Conservation (phyloP, 2,329 filamentous ascomycete species). For the Cladosporium sp. region DNA sequence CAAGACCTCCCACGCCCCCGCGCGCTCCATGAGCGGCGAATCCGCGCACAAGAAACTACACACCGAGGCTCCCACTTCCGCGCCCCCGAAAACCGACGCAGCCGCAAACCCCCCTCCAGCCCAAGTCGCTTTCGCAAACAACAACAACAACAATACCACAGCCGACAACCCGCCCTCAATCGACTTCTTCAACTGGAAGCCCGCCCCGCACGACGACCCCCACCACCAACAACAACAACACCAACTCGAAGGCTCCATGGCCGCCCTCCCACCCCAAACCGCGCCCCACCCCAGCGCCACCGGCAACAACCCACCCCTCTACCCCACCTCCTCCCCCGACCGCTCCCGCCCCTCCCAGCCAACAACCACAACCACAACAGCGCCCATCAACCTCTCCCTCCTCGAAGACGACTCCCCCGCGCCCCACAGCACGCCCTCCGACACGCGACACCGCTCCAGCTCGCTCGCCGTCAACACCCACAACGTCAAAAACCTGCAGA, state of each 20-base stretch:
- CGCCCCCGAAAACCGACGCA: slow-evolving; percentile 26
- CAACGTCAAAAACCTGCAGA: slow-evolving; percentile 20
- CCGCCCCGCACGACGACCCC: neutral
- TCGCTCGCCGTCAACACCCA: slow-evolving; percentile 1
- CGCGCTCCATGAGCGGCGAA: slow-evolving; percentile 23
- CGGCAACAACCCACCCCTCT: slow-evolving; percentile 10
- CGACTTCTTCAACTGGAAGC: slow-evolving; percentile 41
- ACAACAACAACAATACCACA: slow-evolving; percentile 16
- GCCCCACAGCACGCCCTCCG: slow-evolving; percentile 14
- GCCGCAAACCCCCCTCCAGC: slow-evolving; percentile 34
- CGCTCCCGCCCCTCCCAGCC: slow-evolving; percentile 37
- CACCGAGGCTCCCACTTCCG: slow-evolving; percentile 25
- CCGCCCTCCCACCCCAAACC: slow-evolving; percentile 33
- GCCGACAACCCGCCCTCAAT: slow-evolving; percentile 35
- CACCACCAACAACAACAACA: slow-evolving; percentile 10
- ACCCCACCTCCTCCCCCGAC: slow-evolving; percentile 45
- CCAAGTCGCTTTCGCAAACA: slow-evolving; percentile 33
- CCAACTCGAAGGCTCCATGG: slow-evolving; percentile 34
- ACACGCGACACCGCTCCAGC: slow-evolving; percentile 15
- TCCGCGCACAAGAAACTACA: slow-evolving; percentile 20
- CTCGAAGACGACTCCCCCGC: slow-evolving; percentile 48
- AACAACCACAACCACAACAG: slow-evolving; percentile 32
- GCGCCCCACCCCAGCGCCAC: neutral
- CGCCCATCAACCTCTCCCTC: slow-evolving; percentile 50
- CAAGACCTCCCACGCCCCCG: slow-evolving; percentile 41